Percentiles rank a stretch among this genome's conserved stretches.
Conservation (phyloP, 2,329 filamentous ascomycete genomes). For the Colletotrichum horii region DNA sequence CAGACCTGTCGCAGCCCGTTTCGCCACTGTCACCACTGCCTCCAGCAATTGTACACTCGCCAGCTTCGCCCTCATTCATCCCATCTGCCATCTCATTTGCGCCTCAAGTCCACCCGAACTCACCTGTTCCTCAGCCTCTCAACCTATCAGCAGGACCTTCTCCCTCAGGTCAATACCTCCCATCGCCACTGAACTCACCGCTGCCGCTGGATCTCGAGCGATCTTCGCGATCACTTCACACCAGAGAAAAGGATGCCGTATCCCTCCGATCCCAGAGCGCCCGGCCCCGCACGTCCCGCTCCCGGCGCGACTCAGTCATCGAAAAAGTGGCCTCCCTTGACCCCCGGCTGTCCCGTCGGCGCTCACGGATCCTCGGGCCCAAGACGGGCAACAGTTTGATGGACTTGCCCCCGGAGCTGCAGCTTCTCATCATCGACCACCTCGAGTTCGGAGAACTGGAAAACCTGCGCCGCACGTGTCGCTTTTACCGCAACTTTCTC, state of each 20-base stretch:
- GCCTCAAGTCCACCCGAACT: conserved; percentile 18
- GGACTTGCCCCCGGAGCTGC: conserved; percentile 45
- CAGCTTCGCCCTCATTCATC: conserved; percentile 3
- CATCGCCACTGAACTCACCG: conserved; percentile 17
- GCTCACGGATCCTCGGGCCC: conserved; percentile 3
- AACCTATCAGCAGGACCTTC: conserved; percentile 11
- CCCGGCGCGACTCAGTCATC: conserved; percentile 19
- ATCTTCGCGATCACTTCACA: not conserved
- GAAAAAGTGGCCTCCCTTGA: conserved; percentile 20
- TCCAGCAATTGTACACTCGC: not conserved
- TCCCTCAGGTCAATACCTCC: not conserved
- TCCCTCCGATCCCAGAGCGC: conserved; percentile 11
- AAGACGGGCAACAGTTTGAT: conserved; percentile 29
- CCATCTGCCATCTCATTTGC: conserved; percentile 19
- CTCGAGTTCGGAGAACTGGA: conserved; percentile 49
- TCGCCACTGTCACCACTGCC: conserved; percentile 6
- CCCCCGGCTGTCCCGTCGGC: conserved; percentile 7
- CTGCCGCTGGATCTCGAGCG: conserved; percentile 13
- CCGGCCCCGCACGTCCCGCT: conserved; percentile 18
- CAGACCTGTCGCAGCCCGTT: not conserved
- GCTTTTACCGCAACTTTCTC: conserved; percentile 38
- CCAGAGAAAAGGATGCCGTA: conserved; percentile 4
- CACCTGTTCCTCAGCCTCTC: conserved; percentile 11
- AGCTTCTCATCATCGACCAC: conserved; percentile 42
- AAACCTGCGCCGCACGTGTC: conserved; percentile 45